Conservation (phyloP, 1,284 basidiomycete species). For the Ganoderma sp. region DNA sequence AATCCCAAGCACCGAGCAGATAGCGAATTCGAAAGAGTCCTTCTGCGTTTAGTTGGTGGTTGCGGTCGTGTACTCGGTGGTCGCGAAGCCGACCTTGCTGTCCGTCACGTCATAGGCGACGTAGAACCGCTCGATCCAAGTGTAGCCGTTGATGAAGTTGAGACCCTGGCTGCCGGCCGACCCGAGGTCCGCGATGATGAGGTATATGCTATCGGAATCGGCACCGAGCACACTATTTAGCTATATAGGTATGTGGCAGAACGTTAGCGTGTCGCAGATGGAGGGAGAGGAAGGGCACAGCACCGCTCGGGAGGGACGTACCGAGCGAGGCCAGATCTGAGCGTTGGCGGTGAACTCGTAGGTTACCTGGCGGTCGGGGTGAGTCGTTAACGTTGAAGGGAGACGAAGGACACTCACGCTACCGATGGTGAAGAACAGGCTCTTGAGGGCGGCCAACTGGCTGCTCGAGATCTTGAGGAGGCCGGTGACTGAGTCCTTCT, state of each 20-base stretch:
- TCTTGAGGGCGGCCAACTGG: conserved; percentile 21
- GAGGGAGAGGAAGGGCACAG: not conserved
- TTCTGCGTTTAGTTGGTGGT: not conserved
- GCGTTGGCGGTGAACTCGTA: conserved; percentile 26
- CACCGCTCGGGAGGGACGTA: not conserved
- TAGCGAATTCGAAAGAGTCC: no score
- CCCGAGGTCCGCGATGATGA: conserved; percentile 51
- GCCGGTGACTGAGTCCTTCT: conserved; percentile 30
- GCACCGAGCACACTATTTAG: conserved; percentile 55
- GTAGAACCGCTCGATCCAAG: conserved; percentile 16
- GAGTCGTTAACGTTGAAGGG: not conserved
- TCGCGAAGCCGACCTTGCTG: conserved; percentile 2
- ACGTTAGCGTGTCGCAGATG: not conserved
- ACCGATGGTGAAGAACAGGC: conserved; percentile 39
- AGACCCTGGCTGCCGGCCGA: conserved; percentile 37
- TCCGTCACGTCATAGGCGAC: not conserved
- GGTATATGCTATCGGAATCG: conserved; percentile 47
- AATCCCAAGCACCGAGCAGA: not conserved
- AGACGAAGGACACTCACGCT: conserved; percentile 22
- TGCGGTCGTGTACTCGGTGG: not conserved
- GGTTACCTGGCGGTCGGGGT: not conserved
- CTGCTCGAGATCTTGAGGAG: conserved; percentile 32
- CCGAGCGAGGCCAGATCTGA: conserved; percentile 23
- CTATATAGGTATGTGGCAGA: not conserved
- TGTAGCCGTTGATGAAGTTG: conserved; percentile 33